Evolutionary conservation across 169 alveolate species (phyloP).

Genomic region (Eimeria necatrix): DNA sequence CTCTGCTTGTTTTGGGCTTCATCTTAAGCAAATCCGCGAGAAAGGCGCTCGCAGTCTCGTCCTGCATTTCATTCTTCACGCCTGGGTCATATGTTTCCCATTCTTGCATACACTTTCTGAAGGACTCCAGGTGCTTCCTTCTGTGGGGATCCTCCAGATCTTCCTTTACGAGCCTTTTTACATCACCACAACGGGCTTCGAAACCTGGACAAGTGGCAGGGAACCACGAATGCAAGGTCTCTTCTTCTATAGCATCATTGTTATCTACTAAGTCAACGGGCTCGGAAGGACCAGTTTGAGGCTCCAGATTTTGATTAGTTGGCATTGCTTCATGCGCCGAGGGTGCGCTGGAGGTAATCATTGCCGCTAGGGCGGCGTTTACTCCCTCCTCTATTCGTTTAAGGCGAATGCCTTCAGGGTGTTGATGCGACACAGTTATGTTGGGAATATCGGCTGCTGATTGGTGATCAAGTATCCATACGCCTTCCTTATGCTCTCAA

Average conservation of each 20-base stretch:
- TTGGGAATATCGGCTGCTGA: no score
- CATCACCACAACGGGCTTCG: constrained; percentile 85
- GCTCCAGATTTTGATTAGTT: not conserved
- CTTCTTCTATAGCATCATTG: not conserved
- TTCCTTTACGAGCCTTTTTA: constrained; percentile 80
- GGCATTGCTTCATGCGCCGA: not conserved
- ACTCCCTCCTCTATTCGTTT: not conserved
- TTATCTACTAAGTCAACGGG: not conserved
- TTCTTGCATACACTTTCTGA: constrained; percentile 84
- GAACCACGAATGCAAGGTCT: constrained; percentile 67
- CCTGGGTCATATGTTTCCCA: constrained; percentile 85
- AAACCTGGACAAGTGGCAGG: constrained; percentile 86
- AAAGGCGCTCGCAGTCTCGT: constrained; percentile 78
- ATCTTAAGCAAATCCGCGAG: constrained; percentile 79
- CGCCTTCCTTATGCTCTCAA: no score
- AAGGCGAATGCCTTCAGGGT: no score
- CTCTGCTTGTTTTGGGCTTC: constrained; percentile 80
- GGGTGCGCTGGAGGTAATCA: not conserved
- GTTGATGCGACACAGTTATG: no score
- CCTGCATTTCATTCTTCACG: constrained; percentile 69
- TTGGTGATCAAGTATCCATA: no score
- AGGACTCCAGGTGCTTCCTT: constrained; percentile 84
- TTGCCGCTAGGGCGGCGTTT: not conserved
- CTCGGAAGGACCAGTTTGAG: not conserved
- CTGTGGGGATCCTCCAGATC: constrained; percentile 85